These are phyloP conservation scores for Penicillium bovifimosum DNA, from an alignment of 495 filamentous ascomycete genomes.

Conservation along the genomic window DNA sequence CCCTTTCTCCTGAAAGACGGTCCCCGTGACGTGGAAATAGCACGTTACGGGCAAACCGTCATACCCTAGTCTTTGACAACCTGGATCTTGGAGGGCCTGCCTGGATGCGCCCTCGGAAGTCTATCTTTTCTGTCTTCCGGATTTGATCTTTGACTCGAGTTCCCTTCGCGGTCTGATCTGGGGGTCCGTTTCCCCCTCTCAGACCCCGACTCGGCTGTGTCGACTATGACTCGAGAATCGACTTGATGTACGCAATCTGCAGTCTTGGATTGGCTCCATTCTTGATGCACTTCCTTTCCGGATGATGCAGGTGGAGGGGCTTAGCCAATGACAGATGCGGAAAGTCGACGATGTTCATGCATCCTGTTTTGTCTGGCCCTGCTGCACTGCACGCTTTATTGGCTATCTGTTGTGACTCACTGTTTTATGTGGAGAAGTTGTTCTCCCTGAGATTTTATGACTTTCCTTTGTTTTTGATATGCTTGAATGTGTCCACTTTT, in stretches of 20 bases:
- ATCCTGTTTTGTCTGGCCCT: constrained; percentile 2
- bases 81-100: constrained; percentile 13
- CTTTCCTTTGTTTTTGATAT: constrained; percentile 2
- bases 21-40: constrained; percentile 3
- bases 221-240: constrained; percentile 1
- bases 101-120: constrained; percentile 17
- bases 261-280: constrained; percentile 10
- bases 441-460: neutral
- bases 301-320: neutral
- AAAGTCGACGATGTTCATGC: constrained; percentile 11
- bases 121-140: neutral
- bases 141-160: constrained; percentile 2
- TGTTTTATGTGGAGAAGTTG: constrained; percentile 11
- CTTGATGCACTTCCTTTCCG: constrained; percentile 4
- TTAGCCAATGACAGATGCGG: constrained; percentile 14
- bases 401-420: constrained; percentile 17
- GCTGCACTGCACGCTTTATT: constrained; percentile 12
- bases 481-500: neutral
- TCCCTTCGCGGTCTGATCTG: neutral
- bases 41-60: neutral
- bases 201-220: constrained; percentile 1
- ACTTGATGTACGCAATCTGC: constrained; percentile 4
- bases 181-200: neutral
- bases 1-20: constrained; percentile 2
- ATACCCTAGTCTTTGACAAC: neutral